These are phyloP conservation scores for Guyanaporus albipodus DNA, from an alignment of 768 basidiomycete species.

Conservation along the genomic window DNA sequence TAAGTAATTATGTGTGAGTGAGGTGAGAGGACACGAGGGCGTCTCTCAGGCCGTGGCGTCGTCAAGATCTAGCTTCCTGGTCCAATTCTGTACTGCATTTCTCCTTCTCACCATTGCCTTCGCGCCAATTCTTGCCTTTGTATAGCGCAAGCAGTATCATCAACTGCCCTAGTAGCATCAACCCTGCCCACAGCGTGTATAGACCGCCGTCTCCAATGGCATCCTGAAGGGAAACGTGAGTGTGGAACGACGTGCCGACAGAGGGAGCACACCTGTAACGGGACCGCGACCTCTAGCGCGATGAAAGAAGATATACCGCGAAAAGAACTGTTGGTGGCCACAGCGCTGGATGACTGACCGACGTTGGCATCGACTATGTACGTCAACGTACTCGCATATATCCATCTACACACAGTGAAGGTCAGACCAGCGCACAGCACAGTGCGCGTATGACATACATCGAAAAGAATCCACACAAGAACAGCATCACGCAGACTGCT, in stretches of 20 bases:
- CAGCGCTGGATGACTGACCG: conserved; percentile 74
- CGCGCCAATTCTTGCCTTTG: no score
- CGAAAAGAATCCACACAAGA: conserved; percentile 67
- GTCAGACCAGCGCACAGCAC: neutral
- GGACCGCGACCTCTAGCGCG: conserved; percentile 70
- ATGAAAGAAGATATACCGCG: conserved; percentile 67
- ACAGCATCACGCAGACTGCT: conserved; percentile 69
- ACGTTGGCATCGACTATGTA: conserved; percentile 87
- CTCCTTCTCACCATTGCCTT: no score
- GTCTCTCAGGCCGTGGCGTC: no score
- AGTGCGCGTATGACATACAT: conserved; percentile 45
- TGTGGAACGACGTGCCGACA: neutral
- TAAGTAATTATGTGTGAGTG: no score
- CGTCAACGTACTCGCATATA: conserved; percentile 70
- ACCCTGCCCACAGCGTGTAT: no score
- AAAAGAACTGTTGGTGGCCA: conserved; percentile 72
- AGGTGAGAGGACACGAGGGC: no score
- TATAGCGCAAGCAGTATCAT: no score
- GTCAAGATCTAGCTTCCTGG: no score
- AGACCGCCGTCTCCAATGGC: no score
- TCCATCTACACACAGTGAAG: conserved; percentile 38
- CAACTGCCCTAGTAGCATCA: no score
- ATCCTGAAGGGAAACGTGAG: conserved; percentile 38
- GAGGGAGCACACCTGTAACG: conserved; percentile 46
- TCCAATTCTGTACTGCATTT: no score